Conservation (phyloP, 345 rosid genomes). For the Carallia brachiata region DNA sequence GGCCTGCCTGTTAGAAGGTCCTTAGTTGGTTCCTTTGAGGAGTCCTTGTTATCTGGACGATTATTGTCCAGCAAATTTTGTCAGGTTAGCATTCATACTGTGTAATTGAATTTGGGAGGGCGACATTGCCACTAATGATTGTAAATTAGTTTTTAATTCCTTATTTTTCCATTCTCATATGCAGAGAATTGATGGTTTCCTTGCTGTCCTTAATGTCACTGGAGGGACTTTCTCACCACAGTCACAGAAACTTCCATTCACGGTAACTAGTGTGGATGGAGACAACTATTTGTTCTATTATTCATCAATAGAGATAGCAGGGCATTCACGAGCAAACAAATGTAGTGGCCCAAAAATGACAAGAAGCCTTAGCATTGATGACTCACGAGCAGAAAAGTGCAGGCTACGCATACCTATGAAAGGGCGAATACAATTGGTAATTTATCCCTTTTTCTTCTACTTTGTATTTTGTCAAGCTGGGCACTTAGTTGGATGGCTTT, state of each 20-base stretch:
- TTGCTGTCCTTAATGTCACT: slow-evolving; percentile 85
- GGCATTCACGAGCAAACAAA: slow-evolving; percentile 49
- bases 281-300: slow-evolving; percentile 75
- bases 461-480: slow-evolving; percentile 2
- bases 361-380: slow-evolving; percentile 47
- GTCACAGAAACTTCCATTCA: slow-evolving; percentile 87
- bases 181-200: slow-evolving; percentile 87
- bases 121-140: too few relatives aligned
- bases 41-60: slow-evolving; percentile 84
- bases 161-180: slow-evolving; percentile 16
- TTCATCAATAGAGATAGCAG: slow-evolving; percentile 73
- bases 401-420: slow-evolving; percentile 78
- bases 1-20: slow-evolving; percentile 77
- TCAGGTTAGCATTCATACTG: slow-evolving; percentile 50
- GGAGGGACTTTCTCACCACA: slow-evolving; percentile 88
- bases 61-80: slow-evolving; percentile 52
- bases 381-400: slow-evolving; percentile 56
- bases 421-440: slow-evolving; percentile 93
- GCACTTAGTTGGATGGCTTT: neutral
- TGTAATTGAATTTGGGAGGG: neutral
- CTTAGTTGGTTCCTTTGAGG: slow-evolving; percentile 97
- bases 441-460: slow-evolving; percentile 12
- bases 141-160: neutral
- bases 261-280: slow-evolving; percentile 85
- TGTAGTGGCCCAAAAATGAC: slow-evolving; percentile 52